These are phyloP conservation scores for Salix suchowensis DNA, from an alignment of 345 rosid genomes.

Conservation along the genomic window DNA sequence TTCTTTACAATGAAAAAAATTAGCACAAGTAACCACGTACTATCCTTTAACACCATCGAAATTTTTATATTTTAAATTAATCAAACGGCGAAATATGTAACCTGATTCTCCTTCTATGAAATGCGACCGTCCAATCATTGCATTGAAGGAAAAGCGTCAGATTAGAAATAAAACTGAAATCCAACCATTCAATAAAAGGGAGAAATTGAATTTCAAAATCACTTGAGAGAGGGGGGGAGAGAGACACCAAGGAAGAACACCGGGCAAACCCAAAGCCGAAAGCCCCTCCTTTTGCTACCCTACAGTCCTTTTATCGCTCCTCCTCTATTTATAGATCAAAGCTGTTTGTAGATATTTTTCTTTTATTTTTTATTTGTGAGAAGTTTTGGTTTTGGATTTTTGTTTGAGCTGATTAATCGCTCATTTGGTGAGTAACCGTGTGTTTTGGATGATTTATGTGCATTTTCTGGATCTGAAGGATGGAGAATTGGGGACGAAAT, in stretches of 20 bases:
- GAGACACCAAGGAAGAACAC: constrained; percentile 18
- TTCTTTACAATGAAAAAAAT: no score
- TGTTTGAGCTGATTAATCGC: constrained; percentile 36
- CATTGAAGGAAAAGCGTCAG: constrained; percentile 31
- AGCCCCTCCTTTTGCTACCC: neutral
- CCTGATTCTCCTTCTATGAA: constrained; percentile 41
- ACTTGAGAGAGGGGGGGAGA: constrained; percentile 81
- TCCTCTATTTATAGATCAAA: constrained; percentile 5
- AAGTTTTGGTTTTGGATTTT: constrained; percentile 14
- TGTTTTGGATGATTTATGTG: constrained; percentile 12
- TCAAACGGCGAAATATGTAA: constrained; percentile 41
- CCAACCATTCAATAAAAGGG: constrained; percentile 55
- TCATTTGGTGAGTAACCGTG: constrained; percentile 19
- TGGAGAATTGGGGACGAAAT: constrained; percentile 29
- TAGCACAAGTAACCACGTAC: no score
- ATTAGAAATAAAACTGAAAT: constrained; percentile 33
- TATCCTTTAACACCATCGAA: no score
- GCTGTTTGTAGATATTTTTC: neutral
- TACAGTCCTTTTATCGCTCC: neutral
- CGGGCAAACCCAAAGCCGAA: neutral
- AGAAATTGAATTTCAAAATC: constrained; percentile 87
- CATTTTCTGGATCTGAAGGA: constrained; percentile 44
- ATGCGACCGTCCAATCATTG: constrained; percentile 46
- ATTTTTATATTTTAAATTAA: neutral
- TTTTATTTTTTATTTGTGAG: neutral